These are phyloP conservation scores for Phytopythium chamaehyphon DNA, from an alignment of 352 stramenopile species.

Conservation along the genomic window DNA sequence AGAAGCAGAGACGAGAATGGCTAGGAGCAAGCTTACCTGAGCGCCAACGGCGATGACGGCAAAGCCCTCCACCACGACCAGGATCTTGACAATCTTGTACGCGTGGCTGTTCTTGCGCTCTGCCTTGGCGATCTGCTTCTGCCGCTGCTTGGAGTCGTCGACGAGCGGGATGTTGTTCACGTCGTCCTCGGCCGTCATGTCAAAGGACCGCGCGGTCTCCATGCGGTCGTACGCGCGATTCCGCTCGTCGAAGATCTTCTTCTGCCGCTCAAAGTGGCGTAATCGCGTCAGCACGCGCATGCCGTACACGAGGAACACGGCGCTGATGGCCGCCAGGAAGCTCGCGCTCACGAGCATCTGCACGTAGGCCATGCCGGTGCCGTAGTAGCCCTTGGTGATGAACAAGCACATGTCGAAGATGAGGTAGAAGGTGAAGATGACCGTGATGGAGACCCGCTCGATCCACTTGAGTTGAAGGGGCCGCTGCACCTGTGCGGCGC, in stretches of 20 bases:
- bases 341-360: conserved; percentile 20
- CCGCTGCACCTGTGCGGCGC: conserved; percentile 9
- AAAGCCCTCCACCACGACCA: conserved; percentile 17
- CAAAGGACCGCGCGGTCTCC: conserved; percentile 9
- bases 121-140: conserved; percentile 9
- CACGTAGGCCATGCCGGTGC: conserved; percentile 16
- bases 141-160: conserved; percentile 9
- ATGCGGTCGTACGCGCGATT: conserved; percentile 16
- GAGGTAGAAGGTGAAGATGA: conserved; percentile 16
- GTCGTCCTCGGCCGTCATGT: conserved; percentile 12
- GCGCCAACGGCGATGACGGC: conserved; percentile 19
- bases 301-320: conserved; percentile 27
- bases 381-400: conserved; percentile 16
- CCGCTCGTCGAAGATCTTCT: conserved; percentile 21
- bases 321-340: conserved; percentile 26
- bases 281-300: conserved; percentile 24
- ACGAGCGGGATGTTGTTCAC: conserved; percentile 17
- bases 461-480: conserved; percentile 9
- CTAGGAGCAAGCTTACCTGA: conserved; percentile 11
- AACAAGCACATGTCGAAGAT: conserved; percentile 12
- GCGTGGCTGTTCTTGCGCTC: conserved; percentile 13
- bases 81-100: conserved; percentile 26
- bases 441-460: conserved; percentile 7
- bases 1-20: background rate
- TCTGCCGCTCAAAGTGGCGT: conserved; percentile 19